Evolutionary conservation across 73 alveolate genomes (phyloP), one percentile per base, ranked within the genome.

Genomic region (Paramecium biaurelia): DNA sequence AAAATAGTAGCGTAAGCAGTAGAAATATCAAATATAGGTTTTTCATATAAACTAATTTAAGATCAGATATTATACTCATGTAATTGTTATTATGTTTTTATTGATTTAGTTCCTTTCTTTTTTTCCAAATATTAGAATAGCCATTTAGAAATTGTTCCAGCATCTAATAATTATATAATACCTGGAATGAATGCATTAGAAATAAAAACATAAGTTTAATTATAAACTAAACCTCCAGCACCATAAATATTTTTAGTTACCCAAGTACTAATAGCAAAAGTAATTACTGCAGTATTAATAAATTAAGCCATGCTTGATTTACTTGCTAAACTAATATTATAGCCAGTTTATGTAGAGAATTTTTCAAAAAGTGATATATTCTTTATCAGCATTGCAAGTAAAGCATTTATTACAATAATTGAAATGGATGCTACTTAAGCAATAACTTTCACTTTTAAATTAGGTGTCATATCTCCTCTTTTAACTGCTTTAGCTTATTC

Each of bases 241-340:
- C 87, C 85, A 63, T 63, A 86, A 12, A 63, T 86, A 34, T 47
- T 68, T 12, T 76, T 76, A 41, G 85, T 63, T n/a, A 63, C 72
- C 12, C 72, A 47, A 7, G 53, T 63, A 53, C 68, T 89, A 37
- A 94, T 92, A 18, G 95, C 41, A 58, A 94, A 53, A n/a, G 96
- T 95, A 23, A 96, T 89, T 18, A 96, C 76, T 0, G 97, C 95
- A 23, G 98, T 92, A 57, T 96, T 96, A 3, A 92, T 42, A 85
- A 96, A 96, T 37, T 88, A 53, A 15, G 96, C 95, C 38, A 90
- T 47, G 11, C 93, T 67, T 28, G 95, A 88, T 67, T 96, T 96
- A 42, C 70, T 47, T 7, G 98, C 96, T 5, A 93, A 93, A 30
- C 96, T 88, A 12, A 96, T 76, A 47, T 94, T 92, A 74, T 68